Evolutionary conservation across 768 basidiomycete species (phyloP), one percentile per base, ranked within the genome.

Genomic region (Serpula lacrymans): DNA sequence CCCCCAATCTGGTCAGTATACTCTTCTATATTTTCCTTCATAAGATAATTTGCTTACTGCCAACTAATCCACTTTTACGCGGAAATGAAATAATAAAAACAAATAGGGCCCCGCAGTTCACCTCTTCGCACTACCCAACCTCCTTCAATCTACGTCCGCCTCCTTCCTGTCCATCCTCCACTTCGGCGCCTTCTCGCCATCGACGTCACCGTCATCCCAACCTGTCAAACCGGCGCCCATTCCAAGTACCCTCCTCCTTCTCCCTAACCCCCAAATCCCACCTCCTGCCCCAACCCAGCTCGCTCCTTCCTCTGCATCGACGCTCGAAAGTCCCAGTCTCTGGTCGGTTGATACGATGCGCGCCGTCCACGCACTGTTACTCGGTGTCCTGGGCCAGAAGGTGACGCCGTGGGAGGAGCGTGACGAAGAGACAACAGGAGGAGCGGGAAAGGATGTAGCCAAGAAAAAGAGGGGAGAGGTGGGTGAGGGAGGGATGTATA

Each of bases 401-500:
- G 33, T 37, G 17, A 45, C 33, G 12, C 23, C 34, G 6, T 30
- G 25, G 13, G 43, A 38, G 29, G 47, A 29, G 30, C 54, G 40
- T 36, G 21, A 23, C 40, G 59, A 60, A 42, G 42, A 29, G 5
- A 33, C 18, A 37, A 44, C 8, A 30, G n/a, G n/a, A 40, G 13
- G 42, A 41, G 26, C 36, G 27, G 27, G 16, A 21, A 27, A n/a
- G 37, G 31, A 25, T 17, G 13, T 17, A 22, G 31, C 42, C 30
- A 24, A 34, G 25, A 50, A 46, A 25, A 55, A 49, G 21, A 22
- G 36, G 4, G 50, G 46, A 13, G 63, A 67, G 28, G 47, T 72
- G 24, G 74, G 73, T 5, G 77, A 78, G 26, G 71, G 71, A 2
- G 60, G 70, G 16, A 75, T 77, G 74, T 77, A 77, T 45, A 73